A percentile compares a stretch with the other conserved stretches of the same genome.
Conservation (phyloP, 2,329 filamentous ascomycete species). For the Aspergillus sp. region DNA sequence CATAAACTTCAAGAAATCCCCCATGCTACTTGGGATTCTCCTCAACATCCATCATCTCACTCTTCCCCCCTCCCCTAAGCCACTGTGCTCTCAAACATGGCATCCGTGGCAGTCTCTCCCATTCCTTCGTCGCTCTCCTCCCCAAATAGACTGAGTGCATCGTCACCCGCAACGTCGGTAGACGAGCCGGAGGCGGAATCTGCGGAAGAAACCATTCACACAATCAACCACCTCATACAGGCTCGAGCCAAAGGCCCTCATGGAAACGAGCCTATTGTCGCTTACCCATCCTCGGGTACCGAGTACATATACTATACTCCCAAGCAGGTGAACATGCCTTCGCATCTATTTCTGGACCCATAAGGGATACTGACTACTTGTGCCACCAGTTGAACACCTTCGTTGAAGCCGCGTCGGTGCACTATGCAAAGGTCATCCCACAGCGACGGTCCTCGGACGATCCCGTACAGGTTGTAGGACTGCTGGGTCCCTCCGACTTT, state of each 20-base stretch:
- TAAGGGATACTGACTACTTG: not conserved
- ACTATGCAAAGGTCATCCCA: slow-evolving; percentile 20
- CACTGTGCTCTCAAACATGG: not conserved
- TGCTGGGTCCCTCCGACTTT: slow-evolving; percentile 27
- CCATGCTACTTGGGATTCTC: not conserved
- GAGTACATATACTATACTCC: slow-evolving; percentile 23
- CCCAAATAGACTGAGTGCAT: not conserved
- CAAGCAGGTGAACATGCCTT: slow-evolving; percentile 11
- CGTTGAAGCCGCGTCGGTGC: slow-evolving; percentile 21
- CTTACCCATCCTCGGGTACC: slow-evolving; percentile 17
- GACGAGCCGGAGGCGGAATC: not conserved
- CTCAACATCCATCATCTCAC: not conserved
- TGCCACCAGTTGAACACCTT: slow-evolving; percentile 18
- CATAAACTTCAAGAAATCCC: not conserved
- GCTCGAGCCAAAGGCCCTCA: slow-evolving; percentile 10
- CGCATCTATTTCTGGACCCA: rapidly evolving
- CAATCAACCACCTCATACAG: slow-evolving; percentile 18
- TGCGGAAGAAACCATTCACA: slow-evolving; percentile 14
- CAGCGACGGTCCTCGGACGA: slow-evolving; percentile 22
- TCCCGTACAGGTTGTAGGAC: slow-evolving; percentile 25
- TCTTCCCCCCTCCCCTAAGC: too few species aligned
- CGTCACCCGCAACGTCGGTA: slow-evolving; percentile 12
- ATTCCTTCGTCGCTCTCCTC: not conserved
- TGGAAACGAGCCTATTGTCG: slow-evolving; percentile 19
- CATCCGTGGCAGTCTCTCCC: slow-evolving; percentile 4